A percentile compares a stretch with the other conserved stretches of the same genome.
These are phyloP conservation scores for Fusarium nodosum DNA, from an alignment of 2,329 filamentous ascomycete genomes.

Conservation along the genomic window DNA sequence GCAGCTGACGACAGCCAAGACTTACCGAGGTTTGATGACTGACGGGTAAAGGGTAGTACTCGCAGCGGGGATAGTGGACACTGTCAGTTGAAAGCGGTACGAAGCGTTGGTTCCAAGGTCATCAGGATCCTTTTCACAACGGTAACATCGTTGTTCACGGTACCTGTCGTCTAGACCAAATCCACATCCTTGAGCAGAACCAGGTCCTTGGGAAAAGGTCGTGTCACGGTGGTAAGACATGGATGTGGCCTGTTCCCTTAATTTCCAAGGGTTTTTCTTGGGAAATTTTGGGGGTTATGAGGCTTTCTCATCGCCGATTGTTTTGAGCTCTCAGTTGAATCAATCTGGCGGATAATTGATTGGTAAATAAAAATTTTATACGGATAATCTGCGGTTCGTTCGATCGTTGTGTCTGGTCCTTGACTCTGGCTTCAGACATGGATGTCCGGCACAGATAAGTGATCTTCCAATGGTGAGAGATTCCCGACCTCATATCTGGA, in stretches of 20 bases:
- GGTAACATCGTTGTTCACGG: not conserved
- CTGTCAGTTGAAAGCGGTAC: slow-evolving; percentile 5
- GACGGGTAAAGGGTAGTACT: not conserved
- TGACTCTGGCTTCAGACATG: no score
- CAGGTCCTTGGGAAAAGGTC: slow-evolving; percentile 7
- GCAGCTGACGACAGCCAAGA: not conserved
- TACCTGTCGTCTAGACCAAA: not conserved
- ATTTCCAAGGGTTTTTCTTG: not conserved
- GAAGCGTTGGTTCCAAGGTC: slow-evolving; percentile 1
- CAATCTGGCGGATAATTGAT: not conserved
- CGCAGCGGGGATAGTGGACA: slow-evolving; percentile 4
- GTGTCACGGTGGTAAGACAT: not conserved
- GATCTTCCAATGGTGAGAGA: no score
- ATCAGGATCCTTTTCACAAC: not conserved
- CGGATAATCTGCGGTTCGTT: not conserved
- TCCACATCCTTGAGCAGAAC: slow-evolving; percentile 1
- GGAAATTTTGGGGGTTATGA: not conserved
- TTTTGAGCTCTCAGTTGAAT: not conserved
- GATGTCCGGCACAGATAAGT: no score
- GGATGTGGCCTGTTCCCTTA: not conserved
- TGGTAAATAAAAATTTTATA: not conserved
- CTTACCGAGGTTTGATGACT: not conserved
- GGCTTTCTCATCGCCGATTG: not conserved
- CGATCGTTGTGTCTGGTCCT: not conserved
- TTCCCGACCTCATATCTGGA: no score